These are phyloP conservation scores for Penicillium roqueforti DNA, from an alignment of 495 filamentous ascomycete genomes.

Conservation along the genomic window DNA sequence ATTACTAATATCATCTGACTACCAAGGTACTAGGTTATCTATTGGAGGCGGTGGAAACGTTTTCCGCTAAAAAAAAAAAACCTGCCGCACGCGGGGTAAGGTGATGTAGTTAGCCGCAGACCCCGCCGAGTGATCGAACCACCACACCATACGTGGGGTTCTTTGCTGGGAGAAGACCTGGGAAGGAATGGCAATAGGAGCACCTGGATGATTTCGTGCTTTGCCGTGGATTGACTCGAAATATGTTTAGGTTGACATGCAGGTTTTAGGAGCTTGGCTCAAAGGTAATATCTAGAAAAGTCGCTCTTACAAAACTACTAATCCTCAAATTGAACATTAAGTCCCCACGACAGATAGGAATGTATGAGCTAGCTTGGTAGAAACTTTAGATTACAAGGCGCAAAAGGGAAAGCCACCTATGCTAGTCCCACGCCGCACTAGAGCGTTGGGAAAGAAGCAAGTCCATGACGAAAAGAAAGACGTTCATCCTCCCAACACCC, in stretches of 20 bases:
- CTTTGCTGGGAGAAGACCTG: neutral
- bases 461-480: constrained; percentile 18
- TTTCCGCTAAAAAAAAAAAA: neutral
- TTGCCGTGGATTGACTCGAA: neutral
- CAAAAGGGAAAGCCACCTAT: constrained; percentile 17
- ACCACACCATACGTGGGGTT: neutral
- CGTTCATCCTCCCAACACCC: constrained; percentile 10
- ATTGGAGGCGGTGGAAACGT: neutral
- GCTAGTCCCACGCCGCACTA: constrained; percentile 8
- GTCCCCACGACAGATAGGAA: constrained; percentile 10
- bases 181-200: neutral
- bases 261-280: neutral
- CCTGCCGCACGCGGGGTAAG: neutral
- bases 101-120: neutral
- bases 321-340: neutral
- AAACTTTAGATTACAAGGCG: constrained; percentile 27
- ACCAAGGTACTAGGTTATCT: too few relatives aligned
- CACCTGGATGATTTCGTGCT: neutral
- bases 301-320: neutral
- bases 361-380: constrained; percentile 25
- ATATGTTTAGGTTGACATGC: neutral
- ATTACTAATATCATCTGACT: neutral
- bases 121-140: neutral
- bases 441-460: neutral
- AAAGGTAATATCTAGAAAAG: too few relatives aligned